These are phyloP conservation scores for Suaeda aralocaspica DNA, from an alignment of 148 eudicot species.

Conservation along the genomic window DNA sequence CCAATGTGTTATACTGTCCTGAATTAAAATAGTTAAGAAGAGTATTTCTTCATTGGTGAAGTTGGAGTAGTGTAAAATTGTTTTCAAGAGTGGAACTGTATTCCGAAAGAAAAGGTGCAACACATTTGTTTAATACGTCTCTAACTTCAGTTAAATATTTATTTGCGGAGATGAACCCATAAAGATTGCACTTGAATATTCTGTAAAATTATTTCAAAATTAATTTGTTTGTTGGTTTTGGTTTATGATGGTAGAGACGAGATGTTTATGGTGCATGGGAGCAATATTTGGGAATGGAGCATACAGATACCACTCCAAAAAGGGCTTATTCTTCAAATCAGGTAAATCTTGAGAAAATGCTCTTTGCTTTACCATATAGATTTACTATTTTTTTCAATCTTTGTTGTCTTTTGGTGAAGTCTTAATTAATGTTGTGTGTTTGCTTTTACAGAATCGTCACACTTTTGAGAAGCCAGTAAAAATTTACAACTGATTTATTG, in stretches of 20 bases:
- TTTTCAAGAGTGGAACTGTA: too few species aligned
- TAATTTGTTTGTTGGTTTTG: neutral
- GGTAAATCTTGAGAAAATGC: constrained; percentile 29
- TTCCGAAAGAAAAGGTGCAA: too few species aligned
- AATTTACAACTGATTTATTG: constrained; percentile 60
- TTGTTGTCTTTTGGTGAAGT: neutral
- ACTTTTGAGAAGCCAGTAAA: constrained; percentile 84
- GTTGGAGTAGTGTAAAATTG: too few species aligned
- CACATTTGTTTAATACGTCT: too few species aligned
- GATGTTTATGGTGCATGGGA: constrained; percentile 90
- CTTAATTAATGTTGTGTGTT: neutral
- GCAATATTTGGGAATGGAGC: constrained; percentile 94
- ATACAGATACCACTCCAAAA: constrained; percentile 64
- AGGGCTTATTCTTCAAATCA: constrained; percentile 67
- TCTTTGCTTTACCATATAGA: too few species aligned
- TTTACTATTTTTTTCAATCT: neutral
- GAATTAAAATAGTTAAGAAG: too few species aligned
- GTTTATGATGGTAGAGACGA: constrained; percentile 42
- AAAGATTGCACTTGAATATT: too few species aligned
- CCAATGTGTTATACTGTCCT: too few species aligned
- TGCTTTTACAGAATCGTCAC: constrained; percentile 74
- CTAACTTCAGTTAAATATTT: too few species aligned
- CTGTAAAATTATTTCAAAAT: neutral
- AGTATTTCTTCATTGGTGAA: too few species aligned
- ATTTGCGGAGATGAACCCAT: too few species aligned